Percentiles rank a stretch among this genome's conserved stretches.
Conservation (phyloP, 768 basidiomycete genomes). For the Harrya chromipes region DNA sequence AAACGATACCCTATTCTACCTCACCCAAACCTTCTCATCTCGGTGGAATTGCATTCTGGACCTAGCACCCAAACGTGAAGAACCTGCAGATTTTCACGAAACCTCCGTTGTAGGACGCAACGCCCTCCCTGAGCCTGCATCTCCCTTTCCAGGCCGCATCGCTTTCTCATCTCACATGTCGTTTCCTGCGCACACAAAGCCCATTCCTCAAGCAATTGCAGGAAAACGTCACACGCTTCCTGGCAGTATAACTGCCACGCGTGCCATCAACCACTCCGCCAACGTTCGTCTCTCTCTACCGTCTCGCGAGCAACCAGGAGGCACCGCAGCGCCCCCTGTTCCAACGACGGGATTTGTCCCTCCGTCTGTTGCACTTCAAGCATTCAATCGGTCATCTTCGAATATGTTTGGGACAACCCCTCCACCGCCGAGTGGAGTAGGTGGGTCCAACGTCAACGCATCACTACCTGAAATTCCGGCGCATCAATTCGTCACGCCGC, state of each 20-base stretch:
- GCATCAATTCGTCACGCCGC: slow-evolving; percentile 35
- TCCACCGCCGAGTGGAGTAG: slow-evolving; percentile 28
- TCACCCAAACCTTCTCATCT: slow-evolving; percentile 75
- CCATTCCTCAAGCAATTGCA: slow-evolving; percentile 39
- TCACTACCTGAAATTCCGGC: slow-evolving; percentile 11
- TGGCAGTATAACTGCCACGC: slow-evolving; percentile 31
- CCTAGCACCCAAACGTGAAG: slow-evolving; percentile 43
- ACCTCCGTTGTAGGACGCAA: slow-evolving; percentile 23
- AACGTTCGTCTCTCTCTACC: slow-evolving; percentile 25
- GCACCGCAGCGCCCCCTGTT: slow-evolving; percentile 7
- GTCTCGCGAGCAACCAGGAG: slow-evolving; percentile 24
- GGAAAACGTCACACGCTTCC: slow-evolving; percentile 59
- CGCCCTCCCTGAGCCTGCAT: slow-evolving; percentile 71
- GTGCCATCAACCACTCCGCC: slow-evolving; percentile 21
- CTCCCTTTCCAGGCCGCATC: slow-evolving; percentile 62
- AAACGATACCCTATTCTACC: slow-evolving; percentile 40
- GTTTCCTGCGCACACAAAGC: slow-evolving; percentile 22
- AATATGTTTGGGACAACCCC: slow-evolving; percentile 35
- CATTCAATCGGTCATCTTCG: slow-evolving; percentile 26
- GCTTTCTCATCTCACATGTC: slow-evolving; percentile 23
- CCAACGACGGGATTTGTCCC: slow-evolving; percentile 25
- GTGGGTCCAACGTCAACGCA: background rate
- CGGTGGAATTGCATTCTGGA: slow-evolving; percentile 91
- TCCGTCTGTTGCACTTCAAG: slow-evolving; percentile 36
- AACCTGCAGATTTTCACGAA: slow-evolving; percentile 17